phyloP scores from a whole-genome alignment of 2,329 filamentous ascomycete species.

The Pyrenophora tritici-repentis region DNA sequence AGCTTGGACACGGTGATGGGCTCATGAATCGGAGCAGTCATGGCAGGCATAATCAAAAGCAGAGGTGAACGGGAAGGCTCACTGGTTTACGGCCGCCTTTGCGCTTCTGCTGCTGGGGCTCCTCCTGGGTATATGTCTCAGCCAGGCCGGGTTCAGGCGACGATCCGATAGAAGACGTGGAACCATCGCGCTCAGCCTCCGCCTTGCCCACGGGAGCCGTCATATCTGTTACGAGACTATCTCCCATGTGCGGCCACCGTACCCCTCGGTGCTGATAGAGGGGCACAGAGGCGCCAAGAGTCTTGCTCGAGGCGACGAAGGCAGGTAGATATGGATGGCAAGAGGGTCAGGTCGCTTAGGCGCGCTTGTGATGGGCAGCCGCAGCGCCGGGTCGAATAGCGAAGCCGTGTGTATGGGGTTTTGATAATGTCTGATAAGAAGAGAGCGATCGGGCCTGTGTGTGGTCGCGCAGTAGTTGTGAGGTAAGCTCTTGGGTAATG shows the following conservation, averaged over 20 bases:
- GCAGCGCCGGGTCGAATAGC: constrained; percentile 40
- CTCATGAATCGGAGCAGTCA: constrained; percentile 28
- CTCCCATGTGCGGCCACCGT: constrained; percentile 56
- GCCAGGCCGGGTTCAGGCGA: constrained; percentile 53
- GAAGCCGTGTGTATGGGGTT: constrained; percentile 44
- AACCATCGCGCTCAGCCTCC: constrained; percentile 51
- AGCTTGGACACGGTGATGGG: constrained; percentile 40
- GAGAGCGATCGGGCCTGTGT: constrained; percentile 33
- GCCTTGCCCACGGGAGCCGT: constrained; percentile 53
- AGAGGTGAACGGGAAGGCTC: constrained; percentile 50
- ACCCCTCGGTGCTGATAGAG: constrained; percentile 49
- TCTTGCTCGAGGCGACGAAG: constrained; percentile 41
- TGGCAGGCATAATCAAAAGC: constrained; percentile 19
- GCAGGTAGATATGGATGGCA: constrained; percentile 22
- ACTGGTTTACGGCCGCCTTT: constrained; percentile 98
- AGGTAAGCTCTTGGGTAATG: constrained; percentile 57
- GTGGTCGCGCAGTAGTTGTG: constrained; percentile 50
- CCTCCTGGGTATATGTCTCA: constrained; percentile 50
- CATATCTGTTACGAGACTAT: constrained; percentile 54
- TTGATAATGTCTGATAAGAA: constrained; percentile 54
- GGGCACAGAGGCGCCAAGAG: constrained; percentile 44
- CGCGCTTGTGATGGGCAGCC: constrained; percentile 43
- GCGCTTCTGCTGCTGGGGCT: constrained; percentile 73
- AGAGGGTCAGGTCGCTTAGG: constrained; percentile 45
- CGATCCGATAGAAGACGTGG: constrained; percentile 55